Evolutionary conservation across 2,329 filamentous ascomycete genomes (phyloP).

Genomic region (Hypomyces rosellus): DNA sequence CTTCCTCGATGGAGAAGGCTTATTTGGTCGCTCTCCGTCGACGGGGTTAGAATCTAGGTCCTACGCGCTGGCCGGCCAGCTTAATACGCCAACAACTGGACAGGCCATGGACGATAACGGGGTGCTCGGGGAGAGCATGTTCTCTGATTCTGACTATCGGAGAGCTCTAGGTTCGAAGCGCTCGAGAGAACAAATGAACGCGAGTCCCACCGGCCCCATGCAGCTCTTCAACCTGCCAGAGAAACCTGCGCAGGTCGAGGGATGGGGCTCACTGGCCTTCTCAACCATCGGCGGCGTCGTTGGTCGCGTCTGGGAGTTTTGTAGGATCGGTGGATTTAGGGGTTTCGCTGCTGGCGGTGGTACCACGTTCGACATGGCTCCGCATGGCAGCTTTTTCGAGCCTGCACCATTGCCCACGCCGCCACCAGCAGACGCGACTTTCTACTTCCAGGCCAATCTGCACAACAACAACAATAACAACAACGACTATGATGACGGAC

Average conservation of each 20-base stretch:
- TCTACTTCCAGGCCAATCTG: conserved; percentile 26
- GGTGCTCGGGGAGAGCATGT: conserved; percentile 46
- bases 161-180: conserved; percentile 45
- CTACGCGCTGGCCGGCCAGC: conserved; percentile 49
- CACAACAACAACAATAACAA: conserved; percentile 11
- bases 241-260: conserved; percentile 25
- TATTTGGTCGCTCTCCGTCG: conserved; percentile 18
- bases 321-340: conserved; percentile 62
- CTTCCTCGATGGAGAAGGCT: conserved; percentile 11
- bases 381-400: conserved; percentile 23
- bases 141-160: conserved; percentile 52
- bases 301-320: conserved; percentile 81
- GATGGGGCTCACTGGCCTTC: conserved; percentile 55
- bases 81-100: conserved; percentile 40
- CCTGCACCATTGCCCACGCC: conserved; percentile 13
- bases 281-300: conserved; percentile 60
- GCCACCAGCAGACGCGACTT: conserved; percentile 16
- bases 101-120: conserved; percentile 17
- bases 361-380: conserved; percentile 54
- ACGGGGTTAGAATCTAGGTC: conserved; percentile 14
- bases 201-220: conserved; percentile 23
- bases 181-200: conserved; percentile 31
- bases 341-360: conserved; percentile 87
- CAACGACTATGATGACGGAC: not conserved
- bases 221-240: conserved; percentile 26